Percentiles rank a stretch among this genome's conserved stretches.
These are phyloP conservation scores for Mollisia scopiformis DNA, from an alignment of 2,329 filamentous ascomycete genomes.

Conservation along the genomic window DNA sequence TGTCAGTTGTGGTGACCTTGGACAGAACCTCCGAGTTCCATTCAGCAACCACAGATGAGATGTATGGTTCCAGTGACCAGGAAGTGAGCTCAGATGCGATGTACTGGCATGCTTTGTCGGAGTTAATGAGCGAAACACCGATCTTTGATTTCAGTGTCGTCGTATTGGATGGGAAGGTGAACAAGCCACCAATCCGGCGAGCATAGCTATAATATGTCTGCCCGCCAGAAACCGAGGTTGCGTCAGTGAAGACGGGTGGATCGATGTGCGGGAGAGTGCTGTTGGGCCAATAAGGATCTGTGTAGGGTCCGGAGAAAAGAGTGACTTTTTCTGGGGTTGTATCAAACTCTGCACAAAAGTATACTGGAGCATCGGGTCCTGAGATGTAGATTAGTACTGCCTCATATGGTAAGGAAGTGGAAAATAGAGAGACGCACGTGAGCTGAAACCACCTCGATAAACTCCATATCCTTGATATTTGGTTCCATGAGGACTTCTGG, in stretches of 20 bases:
- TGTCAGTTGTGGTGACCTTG: slow-evolving; percentile 54
- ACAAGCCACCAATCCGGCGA: slow-evolving; percentile 47
- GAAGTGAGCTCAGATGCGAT: slow-evolving; percentile 69
- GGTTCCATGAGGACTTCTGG: slow-evolving; percentile 41
- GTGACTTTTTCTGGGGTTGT: slow-evolving; percentile 40
- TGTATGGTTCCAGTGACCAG: slow-evolving; percentile 63
- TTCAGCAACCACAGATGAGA: slow-evolving; percentile 53
- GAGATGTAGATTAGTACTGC: not conserved
- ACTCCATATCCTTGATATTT: slow-evolving; percentile 50
- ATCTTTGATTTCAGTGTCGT: slow-evolving; percentile 45
- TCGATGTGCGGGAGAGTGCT: slow-evolving; percentile 28
- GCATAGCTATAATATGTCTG: slow-evolving; percentile 53
- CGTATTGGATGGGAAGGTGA: slow-evolving; percentile 44
- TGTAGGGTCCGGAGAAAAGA: slow-evolving; percentile 48
- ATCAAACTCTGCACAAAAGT: slow-evolving; percentile 65
- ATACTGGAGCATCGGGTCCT: slow-evolving; percentile 61
- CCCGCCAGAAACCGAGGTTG: slow-evolving; percentile 54
- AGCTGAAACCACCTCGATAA: slow-evolving; percentile 45
- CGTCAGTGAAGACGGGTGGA: slow-evolving; percentile 50
- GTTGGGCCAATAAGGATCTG: slow-evolving; percentile 44
- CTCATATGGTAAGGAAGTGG: not conserved
- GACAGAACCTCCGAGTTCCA: slow-evolving; percentile 66
- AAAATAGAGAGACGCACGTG: slow-evolving; percentile 41
- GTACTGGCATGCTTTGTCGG: slow-evolving; percentile 66
- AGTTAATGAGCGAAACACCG: slow-evolving; percentile 71